Percentiles rank a stretch among this genome's conserved stretches.
Evolutionary conservation across 2,329 filamentous ascomycete genomes (phyloP).

Genomic region (Ampelomyces quisqualis): DNA sequence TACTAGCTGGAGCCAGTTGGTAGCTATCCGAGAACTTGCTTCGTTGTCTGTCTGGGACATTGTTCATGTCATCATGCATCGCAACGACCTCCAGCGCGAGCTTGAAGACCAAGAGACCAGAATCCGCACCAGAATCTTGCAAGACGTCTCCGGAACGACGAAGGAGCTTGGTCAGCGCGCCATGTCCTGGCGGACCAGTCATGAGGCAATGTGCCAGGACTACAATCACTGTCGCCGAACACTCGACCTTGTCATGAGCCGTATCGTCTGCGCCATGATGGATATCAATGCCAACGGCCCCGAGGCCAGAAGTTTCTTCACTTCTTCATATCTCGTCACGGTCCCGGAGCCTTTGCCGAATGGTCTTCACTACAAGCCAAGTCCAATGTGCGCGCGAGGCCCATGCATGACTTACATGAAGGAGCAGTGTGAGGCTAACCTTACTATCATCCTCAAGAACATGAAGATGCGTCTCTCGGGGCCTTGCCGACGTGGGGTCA

Average conservation of each 20-base stretch:
- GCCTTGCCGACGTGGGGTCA: no score
- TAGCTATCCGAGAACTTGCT: background rate
- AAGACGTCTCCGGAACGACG: background rate
- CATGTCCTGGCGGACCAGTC: background rate
- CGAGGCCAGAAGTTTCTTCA: background rate
- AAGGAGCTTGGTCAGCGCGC: background rate
- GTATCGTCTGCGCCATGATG: background rate
- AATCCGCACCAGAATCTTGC: background rate
- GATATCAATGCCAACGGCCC: background rate
- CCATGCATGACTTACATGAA: no score
- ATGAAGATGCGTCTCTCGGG: background rate
- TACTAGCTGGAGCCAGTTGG: background rate
- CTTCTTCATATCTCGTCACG: background rate
- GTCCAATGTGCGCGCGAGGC: no score
- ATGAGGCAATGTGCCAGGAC: background rate
- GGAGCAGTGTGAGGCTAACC: no score
- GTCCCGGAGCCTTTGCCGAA: background rate
- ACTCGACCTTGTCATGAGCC: background rate
- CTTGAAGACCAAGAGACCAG: background rate
- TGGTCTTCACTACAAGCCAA: background rate
- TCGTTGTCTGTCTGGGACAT: background rate
- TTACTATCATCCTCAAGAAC: background rate
- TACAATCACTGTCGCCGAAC: background rate
- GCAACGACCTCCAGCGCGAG: background rate
- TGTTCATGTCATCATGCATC: background rate